Evolutionary conservation across 257 asterid genomes (phyloP).

Genomic region (Nicotiana noctiflora): DNA sequence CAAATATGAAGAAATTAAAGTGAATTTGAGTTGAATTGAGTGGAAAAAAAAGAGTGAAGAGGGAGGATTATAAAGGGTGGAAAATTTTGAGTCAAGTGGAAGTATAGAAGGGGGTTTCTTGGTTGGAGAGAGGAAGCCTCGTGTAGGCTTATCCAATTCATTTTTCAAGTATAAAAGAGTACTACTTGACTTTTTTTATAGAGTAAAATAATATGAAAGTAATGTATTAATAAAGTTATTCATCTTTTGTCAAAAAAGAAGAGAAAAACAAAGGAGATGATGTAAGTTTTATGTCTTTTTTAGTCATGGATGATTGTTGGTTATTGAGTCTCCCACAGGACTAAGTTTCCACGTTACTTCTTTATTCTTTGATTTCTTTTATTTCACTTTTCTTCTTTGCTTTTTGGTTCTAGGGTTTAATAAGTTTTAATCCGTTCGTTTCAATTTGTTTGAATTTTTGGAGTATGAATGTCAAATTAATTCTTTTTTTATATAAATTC

Average conservation of each 20-base stretch:
- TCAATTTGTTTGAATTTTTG: no score
- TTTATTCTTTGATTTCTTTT: no score
- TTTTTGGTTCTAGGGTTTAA: no score
- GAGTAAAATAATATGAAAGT: no score
- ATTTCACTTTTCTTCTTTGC: no score
- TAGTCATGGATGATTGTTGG: neutral
- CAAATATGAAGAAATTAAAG: neutral
- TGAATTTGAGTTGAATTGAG: conserved; percentile 3
- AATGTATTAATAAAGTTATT: neutral
- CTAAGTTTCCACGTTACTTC: no score
- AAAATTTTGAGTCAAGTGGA: neutral
- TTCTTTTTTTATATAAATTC: no score
- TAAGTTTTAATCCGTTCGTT: no score
- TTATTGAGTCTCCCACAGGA: neutral
- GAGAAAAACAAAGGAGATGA: neutral
- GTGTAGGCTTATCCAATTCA: neutral
- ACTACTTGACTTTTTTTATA: neutral
- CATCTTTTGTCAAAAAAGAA: neutral
- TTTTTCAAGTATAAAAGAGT: neutral
- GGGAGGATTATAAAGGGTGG: conserved; percentile 12
- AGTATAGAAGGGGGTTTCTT: neutral
- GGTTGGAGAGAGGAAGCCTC: neutral
- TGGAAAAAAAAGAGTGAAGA: conserved; percentile 5
- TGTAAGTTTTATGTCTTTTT: neutral
- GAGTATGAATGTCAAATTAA: no score